These are phyloP conservation scores for Croton setiger DNA, from an alignment of 441 rosid genomes.

Conservation along the genomic window DNA sequence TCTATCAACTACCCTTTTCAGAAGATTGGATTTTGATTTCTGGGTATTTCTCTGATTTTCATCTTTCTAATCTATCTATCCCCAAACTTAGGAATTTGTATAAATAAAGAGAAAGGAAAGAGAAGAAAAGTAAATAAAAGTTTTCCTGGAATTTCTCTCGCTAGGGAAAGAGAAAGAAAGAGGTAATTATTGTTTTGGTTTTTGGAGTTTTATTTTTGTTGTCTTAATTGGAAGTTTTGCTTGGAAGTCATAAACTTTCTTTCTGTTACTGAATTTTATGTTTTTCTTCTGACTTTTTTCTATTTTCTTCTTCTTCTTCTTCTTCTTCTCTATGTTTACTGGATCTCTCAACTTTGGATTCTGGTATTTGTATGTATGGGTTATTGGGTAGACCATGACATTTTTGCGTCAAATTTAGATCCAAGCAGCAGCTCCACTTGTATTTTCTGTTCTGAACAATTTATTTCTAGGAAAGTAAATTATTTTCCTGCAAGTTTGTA, in stretches of 20 bases:
- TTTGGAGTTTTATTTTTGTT: too few relatives aligned
- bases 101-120: neutral
- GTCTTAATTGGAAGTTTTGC: too few relatives aligned
- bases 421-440: slow-evolving; percentile 15
- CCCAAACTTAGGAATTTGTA: neutral
- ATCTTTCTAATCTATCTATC: neutral
- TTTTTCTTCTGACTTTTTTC: neutral
- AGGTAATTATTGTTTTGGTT: neutral
- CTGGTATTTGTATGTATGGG: neutral
- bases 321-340: neutral
- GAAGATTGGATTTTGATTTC: neutral
- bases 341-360: slow-evolving; percentile 12
- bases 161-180: slow-evolving; percentile 8
- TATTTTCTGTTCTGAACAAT: neutral
- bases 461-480: neutral
- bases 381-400: neutral
- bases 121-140: neutral
- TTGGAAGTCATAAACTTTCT: neutral
- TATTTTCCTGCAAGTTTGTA: neutral
- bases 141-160: slow-evolving; percentile 16
- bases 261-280: neutral
- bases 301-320: neutral
- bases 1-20: neutral
- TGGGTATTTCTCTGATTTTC: neutral
- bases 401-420: slow-evolving; percentile 17